Conservation (phyloP, 768 basidiomycete genomes). For the button mushroom (Agaricus bisporus) region DNA sequence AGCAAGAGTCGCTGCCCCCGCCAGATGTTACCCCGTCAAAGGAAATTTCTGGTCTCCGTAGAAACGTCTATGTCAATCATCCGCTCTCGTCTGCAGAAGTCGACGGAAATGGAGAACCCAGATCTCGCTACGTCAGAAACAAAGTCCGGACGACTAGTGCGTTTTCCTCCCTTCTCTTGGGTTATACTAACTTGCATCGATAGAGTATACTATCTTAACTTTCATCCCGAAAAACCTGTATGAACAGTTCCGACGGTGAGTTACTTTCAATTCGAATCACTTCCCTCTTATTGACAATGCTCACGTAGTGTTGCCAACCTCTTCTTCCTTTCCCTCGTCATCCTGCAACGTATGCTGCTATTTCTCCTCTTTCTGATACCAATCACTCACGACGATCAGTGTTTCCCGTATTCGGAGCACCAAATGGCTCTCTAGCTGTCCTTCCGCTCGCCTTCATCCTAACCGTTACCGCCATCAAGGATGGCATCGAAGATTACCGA, state of each 20-base stretch:
- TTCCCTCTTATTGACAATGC: background rate
- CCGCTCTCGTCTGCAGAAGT: conserved; percentile 60
- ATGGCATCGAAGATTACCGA: conserved; percentile 95
- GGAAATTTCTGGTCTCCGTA: conserved; percentile 43
- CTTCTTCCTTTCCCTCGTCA: conserved; percentile 81
- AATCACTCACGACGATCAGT: conserved; percentile 35
- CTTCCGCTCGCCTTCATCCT: conserved; percentile 87
- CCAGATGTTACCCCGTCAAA: conserved; percentile 26
- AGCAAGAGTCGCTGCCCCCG: conserved; percentile 22
- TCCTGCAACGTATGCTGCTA: conserved; percentile 60
- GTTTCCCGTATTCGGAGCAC: conserved; percentile 88
- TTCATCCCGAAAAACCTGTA: conserved; percentile 93
- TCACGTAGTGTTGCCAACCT: conserved; percentile 74
- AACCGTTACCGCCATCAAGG: conserved; percentile 87
- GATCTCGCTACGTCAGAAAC: conserved; percentile 77
- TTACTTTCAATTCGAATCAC: background rate
- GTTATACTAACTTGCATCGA: conserved; percentile 5
- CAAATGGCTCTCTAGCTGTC: conserved; percentile 74
- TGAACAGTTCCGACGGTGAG: conserved; percentile 88
- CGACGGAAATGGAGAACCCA: conserved; percentile 69
- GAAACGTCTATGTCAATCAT: conserved; percentile 80
- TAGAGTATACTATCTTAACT: conserved; percentile 87
- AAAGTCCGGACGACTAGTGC: conserved; percentile 92
- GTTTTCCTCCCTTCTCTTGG: conserved; percentile 23
- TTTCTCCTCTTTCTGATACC: background rate